Percentiles rank a stretch among this genome's conserved stretches.
Evolutionary conservation across 2,329 filamentous ascomycete genomes (phyloP).

Genomic region (Pseudogymnoascus sp.): DNA sequence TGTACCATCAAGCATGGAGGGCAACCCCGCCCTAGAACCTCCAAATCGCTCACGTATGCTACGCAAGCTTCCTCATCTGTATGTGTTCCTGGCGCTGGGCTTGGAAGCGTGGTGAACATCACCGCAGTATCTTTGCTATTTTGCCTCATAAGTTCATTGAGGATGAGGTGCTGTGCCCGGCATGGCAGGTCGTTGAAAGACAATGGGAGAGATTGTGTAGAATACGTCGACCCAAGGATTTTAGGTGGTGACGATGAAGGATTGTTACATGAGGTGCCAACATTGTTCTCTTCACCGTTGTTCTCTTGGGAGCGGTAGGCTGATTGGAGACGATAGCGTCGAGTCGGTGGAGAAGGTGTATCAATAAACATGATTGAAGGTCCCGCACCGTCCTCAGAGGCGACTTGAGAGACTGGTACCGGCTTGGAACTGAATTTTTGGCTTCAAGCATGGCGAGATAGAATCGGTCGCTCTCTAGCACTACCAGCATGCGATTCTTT

Average conservation of each 20-base stretch:
- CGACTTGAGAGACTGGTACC: constrained; percentile 60
- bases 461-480: constrained; percentile 33
- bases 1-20: constrained; percentile 72
- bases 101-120: constrained; percentile 73
- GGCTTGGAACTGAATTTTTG: constrained; percentile 64
- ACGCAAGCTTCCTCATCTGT: constrained; percentile 60
- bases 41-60: constrained; percentile 67
- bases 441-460: constrained; percentile 46
- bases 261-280: constrained; percentile 27
- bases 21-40: constrained; percentile 66
- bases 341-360: constrained; percentile 25
- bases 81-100: constrained; percentile 68
- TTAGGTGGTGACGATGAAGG: constrained; percentile 9
- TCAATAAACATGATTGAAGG: constrained; percentile 70
- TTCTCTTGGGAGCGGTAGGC: constrained; percentile 20
- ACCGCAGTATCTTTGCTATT: constrained; percentile 65
- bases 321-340: constrained; percentile 21
- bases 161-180: constrained; percentile 73
- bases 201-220: constrained; percentile 56
- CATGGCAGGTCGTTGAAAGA: constrained; percentile 83
- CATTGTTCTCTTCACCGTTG: too few relatives aligned
- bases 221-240: constrained; percentile 38
- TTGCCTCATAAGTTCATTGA: constrained; percentile 72
- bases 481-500: neutral
- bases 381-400: constrained; percentile 53